Conservation (phyloP, 768 basidiomycete species). For the Tulasnella sp. region DNA sequence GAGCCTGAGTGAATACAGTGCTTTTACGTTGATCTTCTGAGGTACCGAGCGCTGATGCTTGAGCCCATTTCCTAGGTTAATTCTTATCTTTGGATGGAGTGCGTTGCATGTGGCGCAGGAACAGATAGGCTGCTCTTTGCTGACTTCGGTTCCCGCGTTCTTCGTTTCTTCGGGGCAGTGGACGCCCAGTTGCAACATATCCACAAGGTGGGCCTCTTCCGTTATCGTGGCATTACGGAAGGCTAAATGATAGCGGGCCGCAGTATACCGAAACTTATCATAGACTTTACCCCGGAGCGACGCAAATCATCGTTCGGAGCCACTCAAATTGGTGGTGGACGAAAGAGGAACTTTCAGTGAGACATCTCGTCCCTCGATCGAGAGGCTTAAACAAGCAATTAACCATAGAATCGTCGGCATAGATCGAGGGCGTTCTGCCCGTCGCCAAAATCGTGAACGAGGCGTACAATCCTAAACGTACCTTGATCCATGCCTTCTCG, state of each 20-base stretch:
- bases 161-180: slow-evolving; percentile 30
- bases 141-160: slow-evolving; percentile 8
- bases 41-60: slow-evolving; percentile 1
- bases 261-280: slow-evolving; percentile 36
- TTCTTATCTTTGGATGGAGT: slow-evolving; percentile 36
- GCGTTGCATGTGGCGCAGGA: slow-evolving; percentile 8
- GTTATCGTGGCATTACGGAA: not conserved
- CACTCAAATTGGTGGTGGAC: slow-evolving; percentile 22
- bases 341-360: not conserved
- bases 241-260: not conserved
- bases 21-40: not conserved
- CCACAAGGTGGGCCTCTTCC: slow-evolving; percentile 15
- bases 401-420: not conserved
- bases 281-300: slow-evolving; percentile 33
- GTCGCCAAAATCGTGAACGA: slow-evolving; percentile 24
- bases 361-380: not conserved
- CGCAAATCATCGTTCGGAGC: slow-evolving; percentile 34
- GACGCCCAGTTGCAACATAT: slow-evolving; percentile 33
- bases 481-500: slow-evolving; percentile 38
- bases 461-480: not conserved
- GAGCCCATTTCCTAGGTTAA: slow-evolving; percentile 24
- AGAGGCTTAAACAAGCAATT: not conserved
- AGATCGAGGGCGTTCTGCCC: slow-evolving; percentile 10
- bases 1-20: not conserved
- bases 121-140: not conserved